phyloP scores from a whole-genome alignment of 306 rosid species.

The Corylus americana region DNA sequence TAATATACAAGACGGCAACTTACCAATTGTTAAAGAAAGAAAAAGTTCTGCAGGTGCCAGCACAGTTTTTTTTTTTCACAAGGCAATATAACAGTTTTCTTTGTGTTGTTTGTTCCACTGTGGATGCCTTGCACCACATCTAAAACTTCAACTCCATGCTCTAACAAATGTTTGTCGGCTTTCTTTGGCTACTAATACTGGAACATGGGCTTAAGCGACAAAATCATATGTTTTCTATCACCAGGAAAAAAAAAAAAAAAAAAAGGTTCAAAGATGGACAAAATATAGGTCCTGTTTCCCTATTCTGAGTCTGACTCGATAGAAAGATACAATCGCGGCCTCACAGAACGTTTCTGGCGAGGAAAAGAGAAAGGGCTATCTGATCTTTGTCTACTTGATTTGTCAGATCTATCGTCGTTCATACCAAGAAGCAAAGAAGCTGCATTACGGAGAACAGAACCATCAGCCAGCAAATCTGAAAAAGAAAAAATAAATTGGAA shows the following conservation, averaged over 20 bases:
- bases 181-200: constrained; percentile 34
- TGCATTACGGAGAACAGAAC: constrained; percentile 45
- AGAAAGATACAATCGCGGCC: constrained; percentile 67
- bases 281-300: constrained; percentile 27
- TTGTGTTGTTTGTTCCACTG: constrained; percentile 30
- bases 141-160: constrained; percentile 27
- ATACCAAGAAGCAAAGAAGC: constrained; percentile 88
- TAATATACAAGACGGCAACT: background rate
- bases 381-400: constrained; percentile 65
- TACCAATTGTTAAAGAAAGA: constrained; percentile 21
- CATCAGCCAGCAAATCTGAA: constrained; percentile 32
- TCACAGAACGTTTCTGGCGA: constrained; percentile 94
- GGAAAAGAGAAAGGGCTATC: constrained; percentile 96
- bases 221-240: constrained; percentile 21
- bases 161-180: constrained; percentile 42
- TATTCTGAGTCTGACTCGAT: constrained; percentile 91
- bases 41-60: constrained; percentile 29
- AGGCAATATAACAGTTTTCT: constrained; percentile 19
- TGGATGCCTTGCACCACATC: constrained; percentile 36
- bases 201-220: constrained; percentile 28
- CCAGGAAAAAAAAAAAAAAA: constrained; percentile 2
- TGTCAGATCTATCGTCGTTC: constrained; percentile 73
- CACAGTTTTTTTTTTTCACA: constrained; percentile 8
- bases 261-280: constrained; percentile 10
- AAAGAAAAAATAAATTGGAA: background rate